Base-by-base conservation (phyloP, 129 eudicot species). In the Flaveria sonorensis region DNA sequence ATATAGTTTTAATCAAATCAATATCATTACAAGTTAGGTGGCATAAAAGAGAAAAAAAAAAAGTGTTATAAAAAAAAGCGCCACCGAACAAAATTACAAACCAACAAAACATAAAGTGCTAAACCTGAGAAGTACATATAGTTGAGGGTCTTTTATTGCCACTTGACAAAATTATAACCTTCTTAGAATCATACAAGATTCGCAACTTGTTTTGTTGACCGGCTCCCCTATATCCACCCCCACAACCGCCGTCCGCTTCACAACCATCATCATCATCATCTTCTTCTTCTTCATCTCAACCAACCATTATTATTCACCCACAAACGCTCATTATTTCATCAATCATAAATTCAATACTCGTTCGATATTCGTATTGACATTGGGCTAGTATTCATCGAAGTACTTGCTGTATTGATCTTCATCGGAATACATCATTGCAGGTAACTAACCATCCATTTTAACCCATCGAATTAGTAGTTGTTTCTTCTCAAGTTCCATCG, bases 241-340 rank as follows among this genome's bases (percentile, higher is more conserved):
- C 73, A 6, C 42, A 78, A 69, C 82, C 63, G 82, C 82, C 45
- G 15, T 55, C 76, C 70, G 6, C 20, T 30, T 14, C 3, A 62
- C 45, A 30, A 48, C 60, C 6, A 15, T 36, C 40, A 5, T 36
- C 6, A 15, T 36, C 40, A 5, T 36, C 75, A 9, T 43, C 67
- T 13, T 47, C 68, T 53, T 53, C 51, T 77, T 43, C 67, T 13
- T 47, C 74, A 68, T 53, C 39, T 77, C 43, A 45, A 30, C 13
- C 15, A 53, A 18, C 45, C 4, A 57, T 26, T 13, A 60, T n/a
- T 21, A 30, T 30, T 30, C 36, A 30, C 4, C 30, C 10, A 13
- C 77, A 20, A 12, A 13, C 53, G 18, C 24, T 73, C 56, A 40
- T 72, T 72, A 10, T n/a, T 57, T 19, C 24, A 10, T 11, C 53